A percentile compares a stretch with the other conserved stretches of the same genome.
phyloP scores from a whole-genome alignment of 1,284 basidiomycete species.

The Cutaneotrichosporon daszewskae region DNA sequence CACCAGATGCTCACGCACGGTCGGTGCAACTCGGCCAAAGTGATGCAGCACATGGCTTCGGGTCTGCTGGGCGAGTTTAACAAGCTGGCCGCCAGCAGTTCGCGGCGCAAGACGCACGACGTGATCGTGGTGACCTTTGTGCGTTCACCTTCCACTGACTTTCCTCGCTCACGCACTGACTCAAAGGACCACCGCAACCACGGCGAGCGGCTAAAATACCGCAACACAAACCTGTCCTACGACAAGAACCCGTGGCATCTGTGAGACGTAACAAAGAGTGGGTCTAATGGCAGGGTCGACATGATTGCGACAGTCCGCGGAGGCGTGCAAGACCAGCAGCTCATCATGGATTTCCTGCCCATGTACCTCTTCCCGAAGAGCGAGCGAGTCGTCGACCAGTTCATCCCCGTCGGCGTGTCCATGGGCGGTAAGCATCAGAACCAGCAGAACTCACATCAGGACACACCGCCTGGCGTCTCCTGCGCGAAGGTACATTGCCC shows the following conservation, averaged over 20 bases:
- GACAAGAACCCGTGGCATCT: no score
- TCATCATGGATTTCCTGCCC: constrained; percentile 70
- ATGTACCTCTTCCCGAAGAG: constrained; percentile 63
- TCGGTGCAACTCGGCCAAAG: constrained; percentile 12
- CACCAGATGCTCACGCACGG: constrained; percentile 14
- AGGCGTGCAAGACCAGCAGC: constrained; percentile 66
- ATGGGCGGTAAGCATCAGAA: constrained; percentile 39
- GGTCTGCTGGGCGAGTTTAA: constrained; percentile 32
- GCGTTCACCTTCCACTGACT: constrained; percentile 11
- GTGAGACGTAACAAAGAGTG: no score
- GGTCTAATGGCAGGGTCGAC: constrained; percentile 2
- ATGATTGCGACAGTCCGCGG: constrained; percentile 38
- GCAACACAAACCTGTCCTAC: constrained; percentile 57
- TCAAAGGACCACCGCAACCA: constrained; percentile 72
- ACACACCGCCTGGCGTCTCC: constrained; percentile 10
- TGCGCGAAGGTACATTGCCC: constrained; percentile 4
- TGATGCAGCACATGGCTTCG: constrained; percentile 30
- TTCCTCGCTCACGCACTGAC: background rate
- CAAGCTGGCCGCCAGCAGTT: constrained; percentile 3
- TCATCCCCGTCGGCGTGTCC: constrained; percentile 53
- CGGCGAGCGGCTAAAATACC: constrained; percentile 53
- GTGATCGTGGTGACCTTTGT: constrained; percentile 44
- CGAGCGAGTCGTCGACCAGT: constrained; percentile 58
- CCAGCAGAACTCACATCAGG: background rate
- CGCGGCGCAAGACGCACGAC: constrained; percentile 24